These are phyloP conservation scores for Conticribra guillardii DNA, from an alignment of 108 stramenopile genomes.

Conservation along the genomic window DNA sequence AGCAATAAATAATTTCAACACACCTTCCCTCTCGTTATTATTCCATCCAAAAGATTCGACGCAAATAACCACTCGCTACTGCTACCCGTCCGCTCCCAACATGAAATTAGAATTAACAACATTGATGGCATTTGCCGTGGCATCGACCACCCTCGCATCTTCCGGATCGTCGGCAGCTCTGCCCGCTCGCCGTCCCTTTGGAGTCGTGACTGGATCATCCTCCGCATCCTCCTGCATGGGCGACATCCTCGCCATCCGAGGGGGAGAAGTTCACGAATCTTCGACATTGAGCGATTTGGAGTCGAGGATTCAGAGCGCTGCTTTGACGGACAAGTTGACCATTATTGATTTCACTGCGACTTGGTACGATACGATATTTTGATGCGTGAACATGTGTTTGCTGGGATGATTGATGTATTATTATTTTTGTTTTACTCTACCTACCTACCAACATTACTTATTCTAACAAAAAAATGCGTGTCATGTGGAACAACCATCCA, in stretches of 20 bases:
- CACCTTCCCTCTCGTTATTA: too few relatives aligned
- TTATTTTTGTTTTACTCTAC: too few relatives aligned
- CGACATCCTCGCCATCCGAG: constrained; percentile 49
- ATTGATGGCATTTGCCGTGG: constrained; percentile 11
- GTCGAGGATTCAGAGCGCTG: constrained; percentile 66
- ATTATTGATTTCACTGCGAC: constrained; percentile 90
- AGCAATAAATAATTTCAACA: too few relatives aligned
- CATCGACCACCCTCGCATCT: constrained; percentile 5
- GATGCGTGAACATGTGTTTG: background rate
- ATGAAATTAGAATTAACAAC: constrained; percentile 11
- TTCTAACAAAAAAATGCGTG: too few relatives aligned
- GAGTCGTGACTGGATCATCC: background rate
- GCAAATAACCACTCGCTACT: too few relatives aligned
- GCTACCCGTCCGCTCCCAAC: too few relatives aligned
- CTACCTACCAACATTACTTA: too few relatives aligned
- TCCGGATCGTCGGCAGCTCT: background rate
- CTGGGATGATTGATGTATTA: background rate
- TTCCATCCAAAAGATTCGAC: too few relatives aligned
- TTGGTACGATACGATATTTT: constrained; percentile 54
- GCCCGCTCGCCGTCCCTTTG: background rate
- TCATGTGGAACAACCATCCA: too few relatives aligned
- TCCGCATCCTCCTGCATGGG: background rate
- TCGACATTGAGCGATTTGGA: constrained; percentile 65
- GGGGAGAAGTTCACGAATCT: constrained; percentile 76
- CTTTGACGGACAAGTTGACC: constrained; percentile 63